These are phyloP conservation scores for Talaromyces sp. DNA, from an alignment of 2,329 filamentous ascomycete species.

Conservation along the genomic window DNA sequence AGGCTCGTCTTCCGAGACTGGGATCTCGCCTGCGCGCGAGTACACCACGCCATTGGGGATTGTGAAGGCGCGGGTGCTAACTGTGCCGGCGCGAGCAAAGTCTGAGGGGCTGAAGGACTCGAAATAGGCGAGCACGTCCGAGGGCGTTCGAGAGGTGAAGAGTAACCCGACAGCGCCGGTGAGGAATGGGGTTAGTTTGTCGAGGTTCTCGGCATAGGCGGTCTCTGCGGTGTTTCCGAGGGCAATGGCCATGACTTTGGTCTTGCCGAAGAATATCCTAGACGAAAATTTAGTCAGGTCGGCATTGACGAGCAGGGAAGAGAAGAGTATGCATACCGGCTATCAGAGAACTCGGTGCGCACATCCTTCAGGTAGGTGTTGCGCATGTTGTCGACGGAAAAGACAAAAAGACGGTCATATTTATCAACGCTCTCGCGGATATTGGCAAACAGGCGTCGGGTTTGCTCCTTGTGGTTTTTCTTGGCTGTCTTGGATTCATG, in stretches of 20 bases:
- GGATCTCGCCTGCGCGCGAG: constrained; percentile 70
- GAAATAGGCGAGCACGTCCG: constrained; percentile 68
- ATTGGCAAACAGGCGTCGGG: constrained; percentile 79
- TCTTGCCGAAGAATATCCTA: constrained; percentile 98
- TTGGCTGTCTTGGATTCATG: constrained; percentile 88
- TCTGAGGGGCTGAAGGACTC: constrained; percentile 67
- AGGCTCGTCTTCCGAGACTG: constrained; percentile 75
- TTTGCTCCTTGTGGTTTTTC: constrained; percentile 84
- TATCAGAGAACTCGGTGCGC: constrained; percentile 75
- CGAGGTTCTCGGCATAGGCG: constrained; percentile 73
- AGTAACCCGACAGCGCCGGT: constrained; percentile 81
- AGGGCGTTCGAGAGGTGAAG: constrained; percentile 73
- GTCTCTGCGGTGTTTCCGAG: constrained; percentile 74
- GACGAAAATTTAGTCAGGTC: neutral
- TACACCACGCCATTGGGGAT: constrained; percentile 81
- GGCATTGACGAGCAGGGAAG: constrained; percentile 18
- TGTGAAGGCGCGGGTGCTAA: constrained; percentile 68
- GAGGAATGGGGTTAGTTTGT: constrained; percentile 64
- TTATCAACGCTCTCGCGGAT: constrained; percentile 79
- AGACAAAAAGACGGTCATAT: constrained; percentile 90
- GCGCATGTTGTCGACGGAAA: constrained; percentile 93
- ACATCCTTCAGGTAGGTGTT: constrained; percentile 94
- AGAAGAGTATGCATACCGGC: constrained; percentile 52
- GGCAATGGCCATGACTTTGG: constrained; percentile 96
- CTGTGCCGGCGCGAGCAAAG: constrained; percentile 82